Evolutionary conservation across 345 rosid species (phyloP).

Genomic region (Moricandia arvensis): DNA sequence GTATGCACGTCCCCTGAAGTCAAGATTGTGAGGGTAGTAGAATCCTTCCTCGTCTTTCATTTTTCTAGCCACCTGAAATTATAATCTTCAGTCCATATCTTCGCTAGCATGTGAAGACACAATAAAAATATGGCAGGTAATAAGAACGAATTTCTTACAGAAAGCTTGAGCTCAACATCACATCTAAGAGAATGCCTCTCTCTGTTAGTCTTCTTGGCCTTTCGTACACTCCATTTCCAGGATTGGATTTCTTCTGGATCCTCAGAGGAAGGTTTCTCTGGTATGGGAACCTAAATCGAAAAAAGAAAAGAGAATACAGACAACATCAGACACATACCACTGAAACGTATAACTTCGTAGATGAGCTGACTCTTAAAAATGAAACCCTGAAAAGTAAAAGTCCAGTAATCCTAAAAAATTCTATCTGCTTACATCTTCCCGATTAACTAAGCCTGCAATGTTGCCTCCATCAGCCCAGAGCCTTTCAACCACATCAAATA

Average conservation of each 20-base stretch:
- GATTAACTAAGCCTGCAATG: conserved; percentile 82
- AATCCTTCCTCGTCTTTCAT: conserved; percentile 93
- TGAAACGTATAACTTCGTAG: background rate
- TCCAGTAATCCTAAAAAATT: background rate
- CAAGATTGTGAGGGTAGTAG: conserved; percentile 97
- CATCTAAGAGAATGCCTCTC: conserved; percentile 94
- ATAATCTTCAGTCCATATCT: conserved; percentile 26
- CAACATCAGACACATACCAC: background rate
- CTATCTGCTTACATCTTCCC: conserved; percentile 68
- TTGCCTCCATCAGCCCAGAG: conserved; percentile 91
- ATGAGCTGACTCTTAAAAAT: background rate
- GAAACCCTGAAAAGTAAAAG: background rate
- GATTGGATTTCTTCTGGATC: conserved; percentile 58
- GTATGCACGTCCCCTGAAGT: conserved; percentile 96
- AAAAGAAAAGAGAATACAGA: conserved; percentile 1
- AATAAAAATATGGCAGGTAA: background rate
- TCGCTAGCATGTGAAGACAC: background rate
- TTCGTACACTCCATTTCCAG: conserved; percentile 81
- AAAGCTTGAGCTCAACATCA: conserved; percentile 87
- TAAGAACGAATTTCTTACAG: conserved; percentile 52
- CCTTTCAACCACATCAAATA: conserved; percentile 73
- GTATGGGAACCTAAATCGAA: conserved; percentile 56
- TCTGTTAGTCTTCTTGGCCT: conserved; percentile 69
- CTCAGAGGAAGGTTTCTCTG: conserved; percentile 58
- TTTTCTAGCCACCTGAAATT: conserved; percentile 79